Evolutionary conservation across 164 flowering plant genomes (phyloP).

Genomic region (Sedum album): DNA sequence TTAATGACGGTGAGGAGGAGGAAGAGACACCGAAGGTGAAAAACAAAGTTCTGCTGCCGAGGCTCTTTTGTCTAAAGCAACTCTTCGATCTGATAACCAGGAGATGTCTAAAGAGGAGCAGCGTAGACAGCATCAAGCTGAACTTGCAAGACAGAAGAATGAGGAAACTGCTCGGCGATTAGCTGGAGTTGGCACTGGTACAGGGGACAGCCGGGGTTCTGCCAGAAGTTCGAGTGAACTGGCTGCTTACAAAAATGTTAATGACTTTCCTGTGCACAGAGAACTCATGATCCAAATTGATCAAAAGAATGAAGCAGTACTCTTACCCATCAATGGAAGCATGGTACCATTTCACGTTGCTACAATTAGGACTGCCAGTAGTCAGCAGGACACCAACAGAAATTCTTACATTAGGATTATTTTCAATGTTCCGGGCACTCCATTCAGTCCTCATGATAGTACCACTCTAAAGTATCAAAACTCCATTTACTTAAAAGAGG

Average conservation of each 20-base stretch:
- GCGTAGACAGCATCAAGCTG: constrained; percentile 77
- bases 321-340: constrained; percentile 69
- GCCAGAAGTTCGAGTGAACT: constrained; percentile 32
- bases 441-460: constrained; percentile 55
- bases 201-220: constrained; percentile 25
- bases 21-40: constrained; percentile 35
- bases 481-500: constrained; percentile 56
- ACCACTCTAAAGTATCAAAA: constrained; percentile 21
- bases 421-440: constrained; percentile 73
- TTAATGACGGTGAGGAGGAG: constrained; percentile 68
- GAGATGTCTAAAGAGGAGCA: constrained; percentile 73
- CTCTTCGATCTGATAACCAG: constrained; percentile 59
- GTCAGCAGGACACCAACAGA: constrained; percentile 62
- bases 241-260: constrained; percentile 61
- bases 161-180: constrained; percentile 80
- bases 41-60: constrained; percentile 22
- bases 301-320: constrained; percentile 70
- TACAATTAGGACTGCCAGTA: constrained; percentile 58
- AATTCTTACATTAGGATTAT: constrained; percentile 66
- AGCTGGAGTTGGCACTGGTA: constrained; percentile 46
- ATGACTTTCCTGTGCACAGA: constrained; percentile 50
- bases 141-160: constrained; percentile 75
- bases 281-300: constrained; percentile 68
- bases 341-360: constrained; percentile 84
- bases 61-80: constrained; percentile 38